phyloP scores from a whole-genome alignment of 2,329 filamentous ascomycete species.

The Pyrenochaeta sp. region DNA sequence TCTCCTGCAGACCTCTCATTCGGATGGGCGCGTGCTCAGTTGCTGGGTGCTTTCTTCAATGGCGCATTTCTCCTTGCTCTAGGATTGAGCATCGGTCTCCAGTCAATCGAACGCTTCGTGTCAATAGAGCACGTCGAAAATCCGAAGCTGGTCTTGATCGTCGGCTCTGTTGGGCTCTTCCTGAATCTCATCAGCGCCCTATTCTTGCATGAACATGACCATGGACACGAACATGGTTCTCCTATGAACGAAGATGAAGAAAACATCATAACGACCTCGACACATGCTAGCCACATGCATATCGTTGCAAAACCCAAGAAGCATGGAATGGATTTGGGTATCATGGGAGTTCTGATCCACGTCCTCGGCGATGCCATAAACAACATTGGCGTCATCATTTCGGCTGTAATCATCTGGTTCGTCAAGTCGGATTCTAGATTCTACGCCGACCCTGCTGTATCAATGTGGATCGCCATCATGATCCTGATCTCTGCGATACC shows the following conservation, averaged over 20 bases:
- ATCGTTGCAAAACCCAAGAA: constrained; percentile 27
- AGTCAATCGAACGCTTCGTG: constrained; percentile 75
- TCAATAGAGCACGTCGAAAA: constrained; percentile 65
- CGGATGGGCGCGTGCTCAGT: constrained; percentile 77
- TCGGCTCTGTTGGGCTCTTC: constrained; percentile 71
- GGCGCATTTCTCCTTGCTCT: constrained; percentile 76
- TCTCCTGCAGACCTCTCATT: constrained; percentile 70
- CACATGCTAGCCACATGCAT: constrained; percentile 39
- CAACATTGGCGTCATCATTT: constrained; percentile 76
- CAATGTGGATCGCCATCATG: constrained; percentile 75
- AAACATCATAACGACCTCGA: constrained; percentile 11
- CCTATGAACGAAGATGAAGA: constrained; percentile 27
- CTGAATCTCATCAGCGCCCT: constrained; percentile 72
- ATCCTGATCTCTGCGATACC: constrained; percentile 71
- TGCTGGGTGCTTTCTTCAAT: constrained; percentile 82
- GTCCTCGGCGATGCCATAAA: constrained; percentile 77
- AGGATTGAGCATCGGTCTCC: constrained; percentile 74
- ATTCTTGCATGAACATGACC: constrained; percentile 65
- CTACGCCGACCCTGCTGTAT: constrained; percentile 75
- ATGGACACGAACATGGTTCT: constrained; percentile 51
- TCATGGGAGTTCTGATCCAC: constrained; percentile 74
- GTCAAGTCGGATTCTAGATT: constrained; percentile 64
- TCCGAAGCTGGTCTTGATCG: constrained; percentile 71
- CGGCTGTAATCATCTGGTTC: constrained; percentile 74
- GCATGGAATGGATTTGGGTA: constrained; percentile 65